Evolutionary conservation across 805 yeast species (phyloP), one percentile per base, ranked within the genome.

Genomic region (Schwanniomyces sp.): DNA sequence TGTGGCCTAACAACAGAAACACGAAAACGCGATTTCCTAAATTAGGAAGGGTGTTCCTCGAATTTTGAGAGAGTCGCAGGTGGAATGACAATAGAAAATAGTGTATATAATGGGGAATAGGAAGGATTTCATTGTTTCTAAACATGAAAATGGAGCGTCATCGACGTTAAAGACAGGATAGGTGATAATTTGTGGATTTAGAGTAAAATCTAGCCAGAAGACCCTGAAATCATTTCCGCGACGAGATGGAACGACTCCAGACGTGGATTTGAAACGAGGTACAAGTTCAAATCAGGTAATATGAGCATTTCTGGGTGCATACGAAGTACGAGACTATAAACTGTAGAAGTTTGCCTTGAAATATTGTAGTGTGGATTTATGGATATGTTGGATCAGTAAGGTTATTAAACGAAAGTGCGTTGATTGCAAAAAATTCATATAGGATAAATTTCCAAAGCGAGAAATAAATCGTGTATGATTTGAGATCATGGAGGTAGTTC

Each of bases 1-100:
- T 12, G 14, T 16, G 27, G 14, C 5, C 18, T 37, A 10, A 11
- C 18, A 18, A 39, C 24, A 16, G 26, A 36, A 45, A 45, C 48
- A 45, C 48, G 48, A 45, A 45, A 45, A 40, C 48, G 48, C 48
- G 48, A 34, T 45, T 34, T 39, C 27, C 34, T 27, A 17, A 32
- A 32, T 14, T 32, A 32, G 36, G 36, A 32, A 29, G 36, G 8
- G 21, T 14, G 36, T 5, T 7, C 21, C 36, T 16, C 24, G 40
- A 9, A 28, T 17, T 28, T 5, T 16, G 36, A 29, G 14, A 28
- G 4, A 21, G 10, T 9, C 3, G 7, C 17, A 25, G 16, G 43
- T 14, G 11, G 16, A 10, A 14, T 14, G 7, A 32, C 36, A 25
- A 39, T 26, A 5, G 11, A n/a, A 25, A 11, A 9, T 26, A 25